Conservation (phyloP, 1,284 basidiomycete genomes). For the Moesziomyces sp. region DNA sequence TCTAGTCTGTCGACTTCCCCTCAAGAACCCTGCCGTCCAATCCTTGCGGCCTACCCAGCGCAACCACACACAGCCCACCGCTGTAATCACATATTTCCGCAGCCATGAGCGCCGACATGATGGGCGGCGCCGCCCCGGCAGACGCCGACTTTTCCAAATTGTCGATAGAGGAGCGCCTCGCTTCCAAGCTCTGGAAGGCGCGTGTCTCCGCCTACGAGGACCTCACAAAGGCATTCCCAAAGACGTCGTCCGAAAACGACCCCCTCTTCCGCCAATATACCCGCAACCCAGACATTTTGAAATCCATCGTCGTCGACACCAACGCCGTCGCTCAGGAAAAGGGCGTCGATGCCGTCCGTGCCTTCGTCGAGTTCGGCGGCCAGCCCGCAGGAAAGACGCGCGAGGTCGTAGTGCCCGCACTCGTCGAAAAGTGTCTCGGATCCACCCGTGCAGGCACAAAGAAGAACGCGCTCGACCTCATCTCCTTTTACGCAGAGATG, state of each 20-base stretch:
- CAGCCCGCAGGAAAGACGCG: constrained; percentile 78
- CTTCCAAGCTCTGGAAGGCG: constrained; percentile 88
- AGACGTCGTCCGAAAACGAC: constrained; percentile 85
- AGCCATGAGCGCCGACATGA: constrained; percentile 48
- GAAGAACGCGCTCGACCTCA: constrained; percentile 85
- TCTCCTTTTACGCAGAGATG: constrained; percentile 89
- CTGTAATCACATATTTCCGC: too few species aligned
- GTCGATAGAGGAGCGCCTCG: constrained; percentile 82
- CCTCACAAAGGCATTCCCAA: constrained; percentile 71
- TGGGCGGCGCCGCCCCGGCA: constrained; percentile 32
- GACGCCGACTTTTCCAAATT: constrained; percentile 93
- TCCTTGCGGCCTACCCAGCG: too few species aligned
- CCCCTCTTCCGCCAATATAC: constrained; percentile 91
- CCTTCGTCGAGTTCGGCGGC: constrained; percentile 89
- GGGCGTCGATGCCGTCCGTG: constrained; percentile 79
- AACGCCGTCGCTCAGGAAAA: constrained; percentile 99
- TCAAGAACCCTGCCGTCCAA: too few species aligned
- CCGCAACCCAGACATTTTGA: constrained; percentile 73
- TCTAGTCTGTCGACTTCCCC: too few species aligned
- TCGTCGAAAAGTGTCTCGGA: constrained; percentile 96
- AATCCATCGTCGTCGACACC: constrained; percentile 73
- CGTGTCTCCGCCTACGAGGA: constrained; percentile 91
- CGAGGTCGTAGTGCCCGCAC: constrained; percentile 82
- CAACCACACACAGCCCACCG: too few species aligned
- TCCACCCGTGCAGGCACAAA: constrained; percentile 88